A percentile compares a stretch with the other conserved stretches of the same genome.
These are phyloP conservation scores for Phoma sp. DNA, from an alignment of 2,329 filamentous ascomycete species.

Conservation along the genomic window DNA sequence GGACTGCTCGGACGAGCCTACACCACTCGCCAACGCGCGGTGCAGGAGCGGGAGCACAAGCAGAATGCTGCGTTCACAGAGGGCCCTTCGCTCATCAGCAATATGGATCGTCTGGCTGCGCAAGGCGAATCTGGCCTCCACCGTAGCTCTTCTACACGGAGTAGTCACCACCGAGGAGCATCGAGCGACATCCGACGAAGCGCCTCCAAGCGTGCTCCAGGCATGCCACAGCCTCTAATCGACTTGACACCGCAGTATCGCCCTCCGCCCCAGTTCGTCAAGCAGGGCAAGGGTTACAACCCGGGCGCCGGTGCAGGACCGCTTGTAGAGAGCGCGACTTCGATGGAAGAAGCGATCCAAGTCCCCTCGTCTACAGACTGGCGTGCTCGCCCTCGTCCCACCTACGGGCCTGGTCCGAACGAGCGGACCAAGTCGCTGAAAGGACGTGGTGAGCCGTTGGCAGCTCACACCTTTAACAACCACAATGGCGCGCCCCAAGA, in stretches of 20 bases:
- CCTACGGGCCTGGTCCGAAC: conserved; percentile 35
- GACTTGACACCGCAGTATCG: conserved; percentile 71
- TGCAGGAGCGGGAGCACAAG: conserved; percentile 47
- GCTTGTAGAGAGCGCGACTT: conserved; percentile 55
- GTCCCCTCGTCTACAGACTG: conserved; percentile 54
- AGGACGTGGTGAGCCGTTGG: conserved; percentile 43
- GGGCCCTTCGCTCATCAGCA: conserved; percentile 64
- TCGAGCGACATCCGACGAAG: conserved; percentile 53
- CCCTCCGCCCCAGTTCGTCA: conserved; percentile 66
- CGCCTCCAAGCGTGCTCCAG: conserved; percentile 51
- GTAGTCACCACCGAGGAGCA: conserved; percentile 36
- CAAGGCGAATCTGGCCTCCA: conserved; percentile 33
- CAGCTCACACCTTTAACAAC: conserved; percentile 44
- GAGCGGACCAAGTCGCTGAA: conserved; percentile 45
- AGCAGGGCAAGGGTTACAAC: conserved; percentile 59
- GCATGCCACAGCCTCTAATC: conserved; percentile 66
- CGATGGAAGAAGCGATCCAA: conserved; percentile 51
- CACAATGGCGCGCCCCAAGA: conserved; percentile 39
- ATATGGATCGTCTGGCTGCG: conserved; percentile 37
- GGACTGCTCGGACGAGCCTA: conserved; percentile 60
- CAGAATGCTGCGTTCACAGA: conserved; percentile 59
- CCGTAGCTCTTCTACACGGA: conserved; percentile 43
- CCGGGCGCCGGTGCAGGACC: conserved; percentile 48
- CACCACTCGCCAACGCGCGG: conserved; percentile 53
- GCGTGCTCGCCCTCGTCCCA: conserved; percentile 46